phyloP scores from a whole-genome alignment of 257 asterid species.

The Jasminum sambac region DNA sequence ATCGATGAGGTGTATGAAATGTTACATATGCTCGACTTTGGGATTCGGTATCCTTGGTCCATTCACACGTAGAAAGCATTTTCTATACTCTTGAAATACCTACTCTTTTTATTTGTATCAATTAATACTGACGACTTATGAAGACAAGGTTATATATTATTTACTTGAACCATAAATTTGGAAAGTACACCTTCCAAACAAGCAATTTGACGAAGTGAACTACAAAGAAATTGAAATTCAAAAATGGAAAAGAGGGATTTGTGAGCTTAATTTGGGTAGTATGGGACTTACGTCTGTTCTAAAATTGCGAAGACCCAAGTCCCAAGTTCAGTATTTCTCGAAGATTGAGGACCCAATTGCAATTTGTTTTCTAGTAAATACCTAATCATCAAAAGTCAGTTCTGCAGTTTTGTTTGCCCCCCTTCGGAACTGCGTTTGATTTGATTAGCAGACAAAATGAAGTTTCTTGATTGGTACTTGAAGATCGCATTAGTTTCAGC shows the following conservation, averaged over 20 bases:
- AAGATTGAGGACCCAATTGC: background rate
- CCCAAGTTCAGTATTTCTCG: background rate
- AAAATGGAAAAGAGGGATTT: background rate
- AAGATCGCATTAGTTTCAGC: constrained; percentile 70
- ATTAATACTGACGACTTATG: too few relatives aligned
- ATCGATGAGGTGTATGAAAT: constrained; percentile 38
- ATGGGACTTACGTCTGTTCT: background rate
- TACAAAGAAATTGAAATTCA: too few relatives aligned
- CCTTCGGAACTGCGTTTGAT: constrained; percentile 14
- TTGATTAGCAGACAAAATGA: constrained; percentile 43
- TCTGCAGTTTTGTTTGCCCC: background rate
- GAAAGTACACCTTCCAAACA: too few relatives aligned
- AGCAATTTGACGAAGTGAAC: too few relatives aligned
- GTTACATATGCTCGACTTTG: constrained; percentile 43
- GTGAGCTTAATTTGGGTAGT: background rate
- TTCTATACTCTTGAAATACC: too few relatives aligned
- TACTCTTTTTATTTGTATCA: too few relatives aligned
- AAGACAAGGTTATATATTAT: too few relatives aligned
- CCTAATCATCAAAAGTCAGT: background rate
- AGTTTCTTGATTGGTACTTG: constrained; percentile 82
- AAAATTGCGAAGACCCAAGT: background rate
- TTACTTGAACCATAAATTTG: too few relatives aligned
- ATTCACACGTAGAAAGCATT: constrained; percentile 19
- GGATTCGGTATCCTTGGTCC: constrained; percentile 43
- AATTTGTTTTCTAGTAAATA: too few relatives aligned